Evolutionary conservation across 768 basidiomycete genomes (phyloP), one percentile per base, ranked within the genome.

Genomic region (Myochromella boudieri): DNA sequence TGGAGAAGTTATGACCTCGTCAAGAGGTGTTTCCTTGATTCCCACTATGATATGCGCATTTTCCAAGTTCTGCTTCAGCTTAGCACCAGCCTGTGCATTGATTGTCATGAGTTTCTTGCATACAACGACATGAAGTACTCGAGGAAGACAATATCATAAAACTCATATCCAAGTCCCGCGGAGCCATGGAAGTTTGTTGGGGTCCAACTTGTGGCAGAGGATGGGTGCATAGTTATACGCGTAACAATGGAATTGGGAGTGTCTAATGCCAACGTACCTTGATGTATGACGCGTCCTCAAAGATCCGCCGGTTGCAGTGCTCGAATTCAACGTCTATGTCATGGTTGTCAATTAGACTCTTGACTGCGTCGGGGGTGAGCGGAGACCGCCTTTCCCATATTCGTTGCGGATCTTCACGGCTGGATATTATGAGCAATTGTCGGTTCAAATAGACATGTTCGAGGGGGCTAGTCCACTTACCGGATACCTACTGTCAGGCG

Each of bases 321-420:
- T 91, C 85, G 25, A 94, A 77, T 34, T 88, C 72, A 14, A 97
- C 89, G 3, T 76, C 63, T 4, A 86, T 80, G 14, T 77, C 76
- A 21, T 78, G 70, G 20, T 72, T 67, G n/a, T n/a, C n/a, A 7
- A 90, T 71, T 6, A 95, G 74, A 4, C 77, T 64, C 33, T 77
- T 63, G 24, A 95, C 85, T 5, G 78, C 82, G 3, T 78, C 77
- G 0, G 94, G 94, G 0, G 88, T 90, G 36, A 97, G 69, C 2
- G 94, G 92, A 24, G 78, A 82, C 14, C 94, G 77, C 7, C 94
- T 76, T 61, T 95, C 94, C 92, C 92, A 97, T 45, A 90, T 80
- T 42, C 94, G 71, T 24, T 66, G 54, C 0, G 87, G 84, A 60
- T 95, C 87, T 63, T 97, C 94, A 29, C 85, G 80, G 14, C 90